Base-by-base conservation (phyloP, 345 rosid species). In the Ceriops tagal region DNA sequence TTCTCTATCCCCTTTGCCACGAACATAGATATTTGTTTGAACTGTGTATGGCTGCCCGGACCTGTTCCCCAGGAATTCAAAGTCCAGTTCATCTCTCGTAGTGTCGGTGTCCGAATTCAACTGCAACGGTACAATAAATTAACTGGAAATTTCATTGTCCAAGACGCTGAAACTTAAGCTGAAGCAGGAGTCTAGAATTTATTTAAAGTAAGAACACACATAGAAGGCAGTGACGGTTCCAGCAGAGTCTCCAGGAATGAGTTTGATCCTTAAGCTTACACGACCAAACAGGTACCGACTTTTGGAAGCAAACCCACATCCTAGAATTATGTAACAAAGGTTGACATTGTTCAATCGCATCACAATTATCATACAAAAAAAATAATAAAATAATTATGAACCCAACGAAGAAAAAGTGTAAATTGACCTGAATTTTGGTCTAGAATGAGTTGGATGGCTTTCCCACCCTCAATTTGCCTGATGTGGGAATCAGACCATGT, bases 181-280 rank as follows among this genome's bases (percentile, higher is more conserved):
- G 19, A 73, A 19, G 26, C 27, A 34, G 22, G 1, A 53, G 35
- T 9, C 26, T 24, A 24, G 1, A 24, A 18, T 27, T 34, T 43
- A 4, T 18, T 26, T 4, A 11, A 34, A 32, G 10, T 15, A 43
- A 27, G 4, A 34, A 62, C 86, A 53, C 77, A 92, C 97, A 55
- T 92, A 93, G 75, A 93, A 93, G 76, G 99, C 99, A 1, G 99
- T 86, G 79, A 93, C 97, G 3, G 97, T 91, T 77, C 97, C 99
- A 18, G 99, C 99, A n/a, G 97, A 93, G 82, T 93, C 99, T 2
- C 99, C 97, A 0, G 92, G 84, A 63, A 93, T 8, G 66, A 93
- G 98, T 85, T 91, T 93, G 83, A 93, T 88, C 86, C 83, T 89
- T 90, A 93, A 86, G 87, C 97, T 88, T 6, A 93, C 92, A 60